Conservation (phyloP, 2,329 filamentous ascomycete genomes). For the Pseudopithomyces chartarum region DNA sequence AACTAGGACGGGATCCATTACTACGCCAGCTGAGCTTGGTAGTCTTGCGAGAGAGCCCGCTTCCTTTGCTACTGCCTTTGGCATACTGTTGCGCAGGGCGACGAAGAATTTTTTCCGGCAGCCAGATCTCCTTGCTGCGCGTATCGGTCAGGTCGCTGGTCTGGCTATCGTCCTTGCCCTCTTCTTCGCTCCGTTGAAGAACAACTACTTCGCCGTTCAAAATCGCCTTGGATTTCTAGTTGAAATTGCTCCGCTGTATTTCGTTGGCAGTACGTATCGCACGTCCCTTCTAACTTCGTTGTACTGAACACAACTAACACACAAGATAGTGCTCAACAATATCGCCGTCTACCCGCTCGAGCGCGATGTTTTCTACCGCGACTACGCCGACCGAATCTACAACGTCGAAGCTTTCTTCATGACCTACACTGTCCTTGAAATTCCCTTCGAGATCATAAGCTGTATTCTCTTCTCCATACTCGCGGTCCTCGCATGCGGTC, state of each 20-base stretch:
- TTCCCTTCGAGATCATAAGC: constrained; percentile 72
- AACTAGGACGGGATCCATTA: constrained; percentile 48
- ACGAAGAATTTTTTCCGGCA: constrained; percentile 62
- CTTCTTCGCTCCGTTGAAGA: constrained; percentile 71
- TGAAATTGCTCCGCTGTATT: constrained; percentile 73
- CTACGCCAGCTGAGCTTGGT: constrained; percentile 74
- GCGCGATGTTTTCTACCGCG: constrained; percentile 76
- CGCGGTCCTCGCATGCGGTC: constrained; percentile 66
- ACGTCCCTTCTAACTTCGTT: not conserved
- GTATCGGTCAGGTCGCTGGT: constrained; percentile 47
- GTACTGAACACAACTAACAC: constrained; percentile 1
- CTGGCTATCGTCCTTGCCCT: constrained; percentile 43
- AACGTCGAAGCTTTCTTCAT: constrained; percentile 72
- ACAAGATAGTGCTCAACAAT: constrained; percentile 67
- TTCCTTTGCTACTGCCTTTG: constrained; percentile 66
- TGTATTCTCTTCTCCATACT: constrained; percentile 70
- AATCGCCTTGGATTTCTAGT: constrained; percentile 76
- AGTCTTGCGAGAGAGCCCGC: constrained; percentile 68
- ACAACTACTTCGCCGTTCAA: constrained; percentile 72
- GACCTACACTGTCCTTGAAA: constrained; percentile 71
- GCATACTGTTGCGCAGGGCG: constrained; percentile 69
- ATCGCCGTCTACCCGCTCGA: constrained; percentile 75
- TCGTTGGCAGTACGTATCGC: constrained; percentile 62
- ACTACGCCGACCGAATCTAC: constrained; percentile 76
- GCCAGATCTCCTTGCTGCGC: constrained; percentile 40